Evolutionary conservation across 495 filamentous ascomycete species (phyloP), one percentile per base, ranked within the genome.

Genomic region (Penicillium goetzii): DNA sequence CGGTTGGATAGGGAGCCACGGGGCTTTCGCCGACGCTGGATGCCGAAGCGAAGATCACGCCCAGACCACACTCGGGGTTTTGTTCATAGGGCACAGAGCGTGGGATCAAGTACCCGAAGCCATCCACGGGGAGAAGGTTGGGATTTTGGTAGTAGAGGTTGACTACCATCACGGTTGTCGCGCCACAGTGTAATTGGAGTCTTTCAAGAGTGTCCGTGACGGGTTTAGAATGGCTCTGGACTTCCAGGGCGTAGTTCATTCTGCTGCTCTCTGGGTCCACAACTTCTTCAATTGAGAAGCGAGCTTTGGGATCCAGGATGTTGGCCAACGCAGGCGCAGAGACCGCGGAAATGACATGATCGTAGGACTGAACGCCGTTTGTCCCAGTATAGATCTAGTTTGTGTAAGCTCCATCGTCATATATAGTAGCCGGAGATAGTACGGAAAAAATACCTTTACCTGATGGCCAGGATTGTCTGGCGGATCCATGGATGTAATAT

Each of bases 21-120:
- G 59, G 38, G 21, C 51, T 33, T 3, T 34, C 19, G 36, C 70
- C 64, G 1, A 38, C 28, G 17, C 79, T 81, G 51, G 89, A 83
- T 52, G 92, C 85, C 1, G 89, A 90, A 68, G 96, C 93, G 73
- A 98, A 97, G 60, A 97, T 88, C 40, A 97, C 93, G 49, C 95
- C 95, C 30, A 99, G 86, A 2, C 89, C 89, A 49, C 84, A 79
- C 71, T 97, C 92, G 2, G 92, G 90, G 72, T 98, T 99, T 63
- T 90, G 79, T 7, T 85, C 83, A 58, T 75, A 79, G 0, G 89
- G 84, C 2, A 96, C 80, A 26, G 88, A 85, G 59, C 84, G 84
- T 1, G 91, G 90, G 41, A 99, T 88, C 26, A 99, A 85, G 72
- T 98, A 98, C 41, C 95, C 95, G 71, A 98, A 96, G 43, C 96